Conservation (phyloP, 2,329 filamentous ascomycete species). For the Calonectria ilicicola region DNA sequence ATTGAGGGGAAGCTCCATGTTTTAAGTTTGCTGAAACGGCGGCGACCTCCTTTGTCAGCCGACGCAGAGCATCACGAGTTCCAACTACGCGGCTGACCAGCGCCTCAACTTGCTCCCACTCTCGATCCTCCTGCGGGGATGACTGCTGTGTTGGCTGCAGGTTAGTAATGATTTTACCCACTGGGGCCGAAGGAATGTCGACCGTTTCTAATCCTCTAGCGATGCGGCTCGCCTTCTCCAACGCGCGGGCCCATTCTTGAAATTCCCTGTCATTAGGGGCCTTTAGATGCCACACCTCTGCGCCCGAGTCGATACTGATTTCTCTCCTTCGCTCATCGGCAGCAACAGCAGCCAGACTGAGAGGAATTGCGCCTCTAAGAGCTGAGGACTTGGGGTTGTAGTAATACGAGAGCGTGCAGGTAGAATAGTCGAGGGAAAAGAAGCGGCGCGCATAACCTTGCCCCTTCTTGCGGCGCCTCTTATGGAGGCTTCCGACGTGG, state of each 20-base stretch:
- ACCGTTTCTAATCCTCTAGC: constrained; percentile 64
- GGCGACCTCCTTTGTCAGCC: constrained; percentile 87
- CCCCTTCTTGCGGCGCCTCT: constrained; percentile 91
- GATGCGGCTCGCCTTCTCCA: constrained; percentile 83
- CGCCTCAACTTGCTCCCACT: constrained; percentile 89
- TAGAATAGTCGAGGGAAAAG: constrained; percentile 95
- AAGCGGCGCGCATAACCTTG: constrained; percentile 94
- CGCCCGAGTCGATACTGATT: constrained; percentile 96
- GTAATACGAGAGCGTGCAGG: constrained; percentile 96
- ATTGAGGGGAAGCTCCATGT: constrained; percentile 41
- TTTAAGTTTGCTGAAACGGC: constrained; percentile 65
- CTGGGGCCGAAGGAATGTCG: constrained; percentile 41
- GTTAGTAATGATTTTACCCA: constrained; percentile 44
- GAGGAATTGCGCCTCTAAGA: constrained; percentile 89
- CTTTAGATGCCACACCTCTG: constrained; percentile 95
- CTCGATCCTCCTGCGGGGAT: constrained; percentile 74
- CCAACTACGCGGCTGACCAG: constrained; percentile 89
- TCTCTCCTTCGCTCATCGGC: constrained; percentile 89
- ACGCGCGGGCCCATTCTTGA: constrained; percentile 84
- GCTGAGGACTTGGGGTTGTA: constrained; percentile 94
- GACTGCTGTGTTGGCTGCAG: constrained; percentile 45
- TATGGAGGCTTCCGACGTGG: constrained; percentile 87
- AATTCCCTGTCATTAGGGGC: constrained; percentile 89
- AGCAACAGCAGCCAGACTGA: constrained; percentile 90
- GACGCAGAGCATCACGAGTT: constrained; percentile 87